Evolutionary conservation across 768 basidiomycete species (phyloP), one percentile per base, ranked within the genome.

Genomic region (Lactarius hengduanensis): DNA sequence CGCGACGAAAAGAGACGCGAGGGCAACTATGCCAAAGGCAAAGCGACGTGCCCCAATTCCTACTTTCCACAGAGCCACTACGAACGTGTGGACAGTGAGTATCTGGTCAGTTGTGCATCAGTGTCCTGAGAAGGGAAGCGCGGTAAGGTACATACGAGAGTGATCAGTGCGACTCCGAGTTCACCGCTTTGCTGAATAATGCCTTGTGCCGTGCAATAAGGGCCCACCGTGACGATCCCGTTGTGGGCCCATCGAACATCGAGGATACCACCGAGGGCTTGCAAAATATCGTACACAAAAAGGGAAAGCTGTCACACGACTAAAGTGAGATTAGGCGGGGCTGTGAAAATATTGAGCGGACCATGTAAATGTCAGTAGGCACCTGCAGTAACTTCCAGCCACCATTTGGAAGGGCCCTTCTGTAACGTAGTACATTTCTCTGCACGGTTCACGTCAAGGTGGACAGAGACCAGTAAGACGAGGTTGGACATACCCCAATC

Each of bases 321-420:
- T 71, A 72, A 9, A 26, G 30, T 45, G 30, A 66, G 60, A n/a
- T 56, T 20, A 34, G 16, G 60, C 4, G 38, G 43, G 22, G 30
- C 5, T 8, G 1, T 54, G 18, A 38, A 26, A 18, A 32, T n/a
- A 13, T 38, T 2, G 40, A 16, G 54, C 71, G 57, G 41, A 79
- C 80, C 76, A 82, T 79, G 57, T 81, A 77, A 18, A 79, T 69
- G 66, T 82, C 80, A 59, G 78, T 74, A 9, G 80, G 80, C 55
- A 74, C 72, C 61, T 73, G 74, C 26, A 81, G 71, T 11, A 80
- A 69, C 34, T 43, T 55, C 69, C 69, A 69, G 13, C 53, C 43
- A n/a, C 58, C 67, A 0, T 26, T 6, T 11, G 63, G 59, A 2
- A 59, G 34, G 2, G 1, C 34, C 30, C 7, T 69, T 30, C 30